Conservation (phyloP, 495 filamentous ascomycete genomes). For the Penicillium waksmanii region DNA sequence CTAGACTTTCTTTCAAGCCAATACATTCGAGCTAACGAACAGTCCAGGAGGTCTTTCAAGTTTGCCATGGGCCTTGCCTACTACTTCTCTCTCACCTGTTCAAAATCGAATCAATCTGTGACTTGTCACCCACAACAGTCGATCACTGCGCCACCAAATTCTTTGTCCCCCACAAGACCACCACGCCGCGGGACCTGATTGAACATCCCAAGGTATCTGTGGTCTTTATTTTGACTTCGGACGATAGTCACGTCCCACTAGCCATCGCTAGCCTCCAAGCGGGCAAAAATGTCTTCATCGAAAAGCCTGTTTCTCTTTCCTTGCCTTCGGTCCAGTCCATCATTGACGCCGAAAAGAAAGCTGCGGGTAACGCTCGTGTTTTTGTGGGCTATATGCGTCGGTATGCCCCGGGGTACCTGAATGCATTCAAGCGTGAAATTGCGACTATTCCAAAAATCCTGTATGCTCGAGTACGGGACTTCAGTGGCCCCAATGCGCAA, state of each 20-base stretch:
- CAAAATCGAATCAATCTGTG: conserved; percentile 43
- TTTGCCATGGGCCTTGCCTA: conserved; percentile 49
- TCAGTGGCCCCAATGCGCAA: conserved; percentile 48
- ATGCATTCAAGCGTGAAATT: conserved; percentile 46
- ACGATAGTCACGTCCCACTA: conserved; percentile 47
- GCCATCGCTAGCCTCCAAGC: conserved; percentile 39
- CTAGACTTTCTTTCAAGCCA: background rate
- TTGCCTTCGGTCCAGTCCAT: conserved; percentile 34
- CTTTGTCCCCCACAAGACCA: conserved; percentile 25
- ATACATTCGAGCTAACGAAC: conserved; percentile 6
- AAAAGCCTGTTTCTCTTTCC: conserved; percentile 53
- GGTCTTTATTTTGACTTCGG: conserved; percentile 44
- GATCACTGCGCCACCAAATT: conserved; percentile 34
- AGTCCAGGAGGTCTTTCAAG: conserved; percentile 46
- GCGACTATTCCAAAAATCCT: conserved; percentile 37
- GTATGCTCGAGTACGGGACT: conserved; percentile 52
- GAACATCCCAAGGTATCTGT: conserved; percentile 43
- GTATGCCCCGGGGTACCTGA: conserved; percentile 49
- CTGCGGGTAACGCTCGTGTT: conserved; percentile 35
- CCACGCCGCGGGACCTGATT: conserved; percentile 32
- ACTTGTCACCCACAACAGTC: conserved; percentile 38
- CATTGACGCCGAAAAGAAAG: conserved; percentile 38
- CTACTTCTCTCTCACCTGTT: conserved; percentile 41
- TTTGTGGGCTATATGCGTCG: conserved; percentile 58
- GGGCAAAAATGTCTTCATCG: conserved; percentile 49